phyloP scores from a whole-genome alignment of 2,329 filamentous ascomycete genomes.

The Hypoxylon rubiginosum region DNA sequence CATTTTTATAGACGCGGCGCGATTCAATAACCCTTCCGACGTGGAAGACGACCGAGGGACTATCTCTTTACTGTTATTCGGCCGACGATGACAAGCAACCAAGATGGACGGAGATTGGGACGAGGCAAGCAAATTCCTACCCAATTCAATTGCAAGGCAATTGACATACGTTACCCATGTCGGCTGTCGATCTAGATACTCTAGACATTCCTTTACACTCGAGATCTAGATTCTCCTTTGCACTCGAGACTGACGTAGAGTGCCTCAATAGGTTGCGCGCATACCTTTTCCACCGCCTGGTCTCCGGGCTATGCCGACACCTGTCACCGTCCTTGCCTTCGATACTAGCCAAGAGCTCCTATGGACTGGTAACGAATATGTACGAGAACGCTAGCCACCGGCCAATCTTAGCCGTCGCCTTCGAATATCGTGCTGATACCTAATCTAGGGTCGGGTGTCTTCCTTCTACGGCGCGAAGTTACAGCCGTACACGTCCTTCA shows the following conservation, averaged over 20 bases:
- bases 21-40: constrained; percentile 4
- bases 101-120: constrained; percentile 78
- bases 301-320: constrained; percentile 76
- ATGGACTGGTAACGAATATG: constrained; percentile 93
- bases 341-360: constrained; percentile 90
- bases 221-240: neutral
- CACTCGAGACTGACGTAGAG: constrained; percentile 22
- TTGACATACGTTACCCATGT: constrained; percentile 11
- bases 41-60: constrained; percentile 15
- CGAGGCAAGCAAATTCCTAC: constrained; percentile 63
- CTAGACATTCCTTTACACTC: neutral
- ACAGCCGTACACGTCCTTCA: constrained; percentile 90
- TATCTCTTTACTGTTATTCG: constrained; percentile 25
- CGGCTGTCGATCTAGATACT: neutral
- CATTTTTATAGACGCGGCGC: constrained; percentile 26
- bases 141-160: constrained; percentile 2
- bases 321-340: constrained; percentile 86
- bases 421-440: constrained; percentile 31
- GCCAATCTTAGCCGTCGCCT: neutral
- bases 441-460: constrained; percentile 80
- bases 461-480: constrained; percentile 91
- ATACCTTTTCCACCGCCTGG: constrained; percentile 84
- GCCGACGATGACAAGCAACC: constrained; percentile 47
- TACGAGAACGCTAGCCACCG: constrained; percentile 60
- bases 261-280: constrained; percentile 76